Evolutionary conservation across 2,329 filamentous ascomycete species (phyloP).

Genomic region (Huntiella abstrusa): DNA sequence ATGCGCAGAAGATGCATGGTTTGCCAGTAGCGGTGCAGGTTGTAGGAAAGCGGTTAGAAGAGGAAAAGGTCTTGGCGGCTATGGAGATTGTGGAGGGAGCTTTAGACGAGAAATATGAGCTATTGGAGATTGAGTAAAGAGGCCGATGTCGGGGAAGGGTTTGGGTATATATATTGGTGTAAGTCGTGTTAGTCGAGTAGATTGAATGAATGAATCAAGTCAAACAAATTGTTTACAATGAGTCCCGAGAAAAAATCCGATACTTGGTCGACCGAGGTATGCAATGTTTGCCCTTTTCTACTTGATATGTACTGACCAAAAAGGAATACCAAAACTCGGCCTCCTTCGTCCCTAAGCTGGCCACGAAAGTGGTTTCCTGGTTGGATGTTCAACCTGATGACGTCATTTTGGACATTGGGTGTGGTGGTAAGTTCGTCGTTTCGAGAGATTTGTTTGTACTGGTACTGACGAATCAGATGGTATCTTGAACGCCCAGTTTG

Average conservation of each 20-base stretch:
- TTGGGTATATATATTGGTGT: background rate
- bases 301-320: background rate
- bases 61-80: slow-evolving; percentile 68
- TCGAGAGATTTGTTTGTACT: background rate
- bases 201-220: background rate
- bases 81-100: slow-evolving; percentile 67
- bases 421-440: slow-evolving; percentile 29
- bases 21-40: slow-evolving; percentile 75
- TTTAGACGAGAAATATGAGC: slow-evolving; percentile 35
- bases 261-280: slow-evolving; percentile 24
- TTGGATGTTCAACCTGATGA: slow-evolving; percentile 39
- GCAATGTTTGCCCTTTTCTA: background rate
- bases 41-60: slow-evolving; percentile 59
- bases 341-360: slow-evolving; percentile 44
- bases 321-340: slow-evolving; percentile 42
- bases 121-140: slow-evolving; percentile 28
- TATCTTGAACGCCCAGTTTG: slow-evolving; percentile 36
- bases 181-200: background rate
- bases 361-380: slow-evolving; percentile 37
- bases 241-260: slow-evolving; percentile 13
- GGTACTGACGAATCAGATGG: slow-evolving; percentile 26
- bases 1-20: slow-evolving; percentile 67
- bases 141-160: background rate
- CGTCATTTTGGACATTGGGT: slow-evolving; percentile 42
- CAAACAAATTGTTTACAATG: background rate